These are phyloP conservation scores for Chernovozyma aurita DNA, from an alignment of 1,139 yeast genomes.

Conservation along the genomic window DNA sequence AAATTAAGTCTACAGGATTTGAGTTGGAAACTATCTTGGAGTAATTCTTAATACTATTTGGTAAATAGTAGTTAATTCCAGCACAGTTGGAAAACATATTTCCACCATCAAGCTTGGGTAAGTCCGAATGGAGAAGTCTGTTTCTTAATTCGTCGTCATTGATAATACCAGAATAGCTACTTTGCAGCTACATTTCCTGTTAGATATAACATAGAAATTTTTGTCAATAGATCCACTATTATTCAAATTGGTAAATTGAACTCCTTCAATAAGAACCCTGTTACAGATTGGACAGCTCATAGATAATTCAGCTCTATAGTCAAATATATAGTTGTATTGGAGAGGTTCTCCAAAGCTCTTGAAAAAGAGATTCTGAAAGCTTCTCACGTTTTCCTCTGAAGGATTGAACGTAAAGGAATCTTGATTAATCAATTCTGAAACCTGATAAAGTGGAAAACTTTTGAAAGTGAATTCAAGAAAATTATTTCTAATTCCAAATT, in stretches of 20 bases:
- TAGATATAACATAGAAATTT: conserved; percentile 9
- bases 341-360: conserved; percentile 3
- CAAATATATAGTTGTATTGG: conserved; percentile 3
- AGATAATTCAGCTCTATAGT: conserved; percentile 3
- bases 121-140: conserved; percentile 21
- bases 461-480: conserved; percentile 17
- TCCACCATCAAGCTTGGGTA: conserved; percentile 1
- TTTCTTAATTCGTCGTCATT: conserved; percentile 17
- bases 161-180: conserved; percentile 3
- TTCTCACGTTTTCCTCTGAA: neutral
- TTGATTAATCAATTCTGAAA: conserved; percentile 19
- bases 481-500: conserved; percentile 22
- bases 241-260: conserved; percentile 13
- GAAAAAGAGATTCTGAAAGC: conserved; percentile 3
- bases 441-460: conserved; percentile 23
- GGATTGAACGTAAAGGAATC: conserved; percentile 18
- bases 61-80: too few relatives aligned
- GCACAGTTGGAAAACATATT: conserved; percentile 6
- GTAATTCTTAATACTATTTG: conserved; percentile 10
- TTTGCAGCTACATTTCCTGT: conserved; percentile 6
- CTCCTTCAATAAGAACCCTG: conserved; percentile 7
- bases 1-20: neutral
- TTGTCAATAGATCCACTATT: conserved; percentile 21
- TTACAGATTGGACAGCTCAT: conserved; percentile 19
- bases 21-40: conserved; percentile 1